A percentile compares a stretch with the other conserved stretches of the same genome.
Conservation (phyloP, 495 filamentous ascomycete species). For the Penicillium ochrochloron region DNA sequence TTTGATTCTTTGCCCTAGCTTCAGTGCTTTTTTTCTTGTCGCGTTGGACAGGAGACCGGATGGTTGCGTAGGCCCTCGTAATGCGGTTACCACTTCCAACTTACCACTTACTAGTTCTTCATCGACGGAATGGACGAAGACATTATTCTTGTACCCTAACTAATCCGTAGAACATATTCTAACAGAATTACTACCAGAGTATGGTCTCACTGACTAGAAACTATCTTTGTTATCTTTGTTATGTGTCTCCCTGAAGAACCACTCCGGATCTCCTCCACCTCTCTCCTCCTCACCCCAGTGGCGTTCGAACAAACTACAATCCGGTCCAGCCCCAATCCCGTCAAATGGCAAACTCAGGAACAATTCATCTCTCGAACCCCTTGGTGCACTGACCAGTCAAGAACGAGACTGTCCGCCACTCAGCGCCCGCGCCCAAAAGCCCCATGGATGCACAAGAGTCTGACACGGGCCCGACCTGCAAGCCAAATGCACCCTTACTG, state of each 20-base stretch:
- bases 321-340: background rate
- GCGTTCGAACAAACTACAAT: constrained; percentile 6
- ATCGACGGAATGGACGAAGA: too few relatives aligned
- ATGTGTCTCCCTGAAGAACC: background rate
- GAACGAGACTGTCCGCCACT: background rate
- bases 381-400: constrained; percentile 2
- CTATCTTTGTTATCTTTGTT: background rate
- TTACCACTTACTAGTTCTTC: constrained; percentile 6
- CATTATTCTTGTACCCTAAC: too few relatives aligned
- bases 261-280: background rate
- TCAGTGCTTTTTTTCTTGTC: constrained; percentile 2
- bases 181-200: too few relatives aligned
- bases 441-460: constrained; percentile 20
- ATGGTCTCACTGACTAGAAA: background rate
- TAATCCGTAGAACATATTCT: too few relatives aligned
- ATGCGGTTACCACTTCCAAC: constrained; percentile 21
- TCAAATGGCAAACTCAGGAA: constrained; percentile 13
- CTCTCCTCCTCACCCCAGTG: background rate
- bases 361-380: constrained; percentile 2
- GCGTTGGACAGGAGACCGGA: constrained; percentile 24
- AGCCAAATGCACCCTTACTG: constrained; percentile 20
- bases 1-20: constrained; percentile 19
- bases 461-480: constrained; percentile 27
- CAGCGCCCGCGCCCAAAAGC: constrained; percentile 6
- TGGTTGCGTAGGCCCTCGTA: constrained; percentile 36